A percentile compares a stretch with the other conserved stretches of the same genome.
phyloP scores from a whole-genome alignment of 129 eudicot genomes.

The Chrysanthemum lavandulifolium region DNA sequence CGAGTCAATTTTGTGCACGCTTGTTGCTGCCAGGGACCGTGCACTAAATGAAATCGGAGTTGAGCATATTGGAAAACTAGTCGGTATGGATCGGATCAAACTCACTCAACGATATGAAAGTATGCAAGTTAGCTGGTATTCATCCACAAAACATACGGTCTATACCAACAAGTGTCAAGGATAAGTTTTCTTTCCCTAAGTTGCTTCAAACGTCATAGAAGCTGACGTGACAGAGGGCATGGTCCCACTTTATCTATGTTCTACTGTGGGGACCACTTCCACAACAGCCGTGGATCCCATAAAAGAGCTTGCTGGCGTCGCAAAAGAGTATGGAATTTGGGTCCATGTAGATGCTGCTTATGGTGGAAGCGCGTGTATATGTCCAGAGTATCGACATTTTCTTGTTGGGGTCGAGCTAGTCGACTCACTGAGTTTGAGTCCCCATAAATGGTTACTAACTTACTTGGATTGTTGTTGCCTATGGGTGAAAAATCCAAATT shows the following conservation, averaged over 20 bases:
- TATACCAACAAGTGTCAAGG: constrained; percentile 21
- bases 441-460: constrained; percentile 58
- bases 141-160: constrained; percentile 35
- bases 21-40: constrained; percentile 45
- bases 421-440: constrained; percentile 49
- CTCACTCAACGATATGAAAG: constrained; percentile 37
- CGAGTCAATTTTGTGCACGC: constrained; percentile 38
- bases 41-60: constrained; percentile 24
- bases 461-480: constrained; percentile 57
- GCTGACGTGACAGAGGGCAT: constrained; percentile 50
- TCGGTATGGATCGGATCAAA: constrained; percentile 54
- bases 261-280: constrained; percentile 49
- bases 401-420: constrained; percentile 46
- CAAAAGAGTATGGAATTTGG: constrained; percentile 34
- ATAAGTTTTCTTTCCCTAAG: constrained; percentile 29
- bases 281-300: constrained; percentile 50
- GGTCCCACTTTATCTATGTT: constrained; percentile 51
- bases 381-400: constrained; percentile 51
- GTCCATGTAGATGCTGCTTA: constrained; percentile 57
- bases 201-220: constrained; percentile 21
- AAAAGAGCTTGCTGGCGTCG: constrained; percentile 34
- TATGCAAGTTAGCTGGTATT: constrained; percentile 37
- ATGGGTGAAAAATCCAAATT: constrained; percentile 43
- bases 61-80: constrained; percentile 29
- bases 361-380: constrained; percentile 58